Conservation (phyloP, 164 flowering plant species). For the Kingdonia uniflora region DNA sequence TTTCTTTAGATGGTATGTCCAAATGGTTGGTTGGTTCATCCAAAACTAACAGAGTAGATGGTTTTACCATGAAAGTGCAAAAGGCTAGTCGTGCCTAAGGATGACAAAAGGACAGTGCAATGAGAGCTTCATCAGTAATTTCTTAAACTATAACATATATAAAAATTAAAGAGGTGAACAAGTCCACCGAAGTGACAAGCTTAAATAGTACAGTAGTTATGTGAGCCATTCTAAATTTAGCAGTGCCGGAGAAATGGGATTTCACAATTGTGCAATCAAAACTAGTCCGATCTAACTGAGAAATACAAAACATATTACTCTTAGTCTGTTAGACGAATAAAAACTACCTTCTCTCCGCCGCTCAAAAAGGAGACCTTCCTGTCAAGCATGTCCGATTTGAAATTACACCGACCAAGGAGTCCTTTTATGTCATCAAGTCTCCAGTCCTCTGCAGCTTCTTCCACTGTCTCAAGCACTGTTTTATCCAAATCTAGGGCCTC, state of each 20-base stretch:
- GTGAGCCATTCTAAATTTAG: too few species aligned
- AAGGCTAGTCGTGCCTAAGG: slow-evolving; percentile 88
- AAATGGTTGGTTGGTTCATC: slow-evolving; percentile 99
- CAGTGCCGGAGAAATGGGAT: neutral
- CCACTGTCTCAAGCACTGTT: slow-evolving; percentile 90
- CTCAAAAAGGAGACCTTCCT: slow-evolving; percentile 86
- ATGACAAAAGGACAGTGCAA: too few species aligned
- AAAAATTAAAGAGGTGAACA: too few species aligned
- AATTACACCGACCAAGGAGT: slow-evolving; percentile 95
- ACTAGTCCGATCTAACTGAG: too few species aligned
- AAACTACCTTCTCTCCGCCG: slow-evolving; percentile 96
- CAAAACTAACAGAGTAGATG: slow-evolving; percentile 85
- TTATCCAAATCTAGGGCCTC: slow-evolving; percentile 95
- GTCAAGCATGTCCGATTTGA: slow-evolving; percentile 93
- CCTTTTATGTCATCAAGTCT: slow-evolving; percentile 92
- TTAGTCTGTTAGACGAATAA: neutral
- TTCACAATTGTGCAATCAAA: neutral
- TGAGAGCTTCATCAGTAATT: too few species aligned
- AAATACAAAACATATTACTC: too few species aligned
- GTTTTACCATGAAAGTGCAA: slow-evolving; percentile 96
- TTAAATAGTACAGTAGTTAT: too few species aligned
- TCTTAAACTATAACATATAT: too few species aligned
- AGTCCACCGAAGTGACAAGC: too few species aligned
- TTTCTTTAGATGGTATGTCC: slow-evolving; percentile 97
- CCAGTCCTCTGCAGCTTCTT: slow-evolving; percentile 93